Percentiles rank a stretch among this genome's conserved stretches.
Evolutionary conservation across 2,329 filamentous ascomycete species (phyloP).

Genomic region (Trichoderma sp.): DNA sequence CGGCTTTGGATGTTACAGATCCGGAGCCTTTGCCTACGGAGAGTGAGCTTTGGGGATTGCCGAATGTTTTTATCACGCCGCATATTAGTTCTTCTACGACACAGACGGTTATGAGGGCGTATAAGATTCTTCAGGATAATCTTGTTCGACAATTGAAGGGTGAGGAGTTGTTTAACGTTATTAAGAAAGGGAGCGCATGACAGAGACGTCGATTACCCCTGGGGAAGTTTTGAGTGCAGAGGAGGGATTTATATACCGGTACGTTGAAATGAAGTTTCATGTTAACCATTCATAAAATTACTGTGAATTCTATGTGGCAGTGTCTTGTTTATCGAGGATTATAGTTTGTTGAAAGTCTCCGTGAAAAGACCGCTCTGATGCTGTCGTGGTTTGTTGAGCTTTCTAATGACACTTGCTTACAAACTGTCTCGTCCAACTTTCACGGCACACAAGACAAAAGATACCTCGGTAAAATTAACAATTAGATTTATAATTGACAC

Average conservation of each 20-base stretch:
- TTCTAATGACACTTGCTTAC: not conserved
- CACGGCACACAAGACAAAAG: not conserved
- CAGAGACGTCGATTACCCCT: not conserved
- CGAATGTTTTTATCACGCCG: conserved; percentile 5
- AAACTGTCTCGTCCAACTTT: not conserved
- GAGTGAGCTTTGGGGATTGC: not conserved
- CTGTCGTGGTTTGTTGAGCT: not conserved
- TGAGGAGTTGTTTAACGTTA: not conserved
- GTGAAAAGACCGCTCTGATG: not conserved
- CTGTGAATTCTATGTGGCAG: not conserved
- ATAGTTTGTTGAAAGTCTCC: not conserved
- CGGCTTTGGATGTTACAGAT: not conserved
- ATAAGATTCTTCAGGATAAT: not conserved
- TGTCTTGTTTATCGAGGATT: not conserved
- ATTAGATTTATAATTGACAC: not conserved
- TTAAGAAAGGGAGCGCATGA: not conserved
- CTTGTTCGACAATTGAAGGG: not conserved
- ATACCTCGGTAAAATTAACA: not conserved
- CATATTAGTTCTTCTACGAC: not conserved
- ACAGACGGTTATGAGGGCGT: not conserved
- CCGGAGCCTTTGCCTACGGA: conserved; percentile 4
- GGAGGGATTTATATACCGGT: not conserved
- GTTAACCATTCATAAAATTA: not conserved
- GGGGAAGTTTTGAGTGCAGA: not conserved
- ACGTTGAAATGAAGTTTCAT: not conserved